Conservation (phyloP, 306 rosid genomes). For the Vicia faba region DNA sequence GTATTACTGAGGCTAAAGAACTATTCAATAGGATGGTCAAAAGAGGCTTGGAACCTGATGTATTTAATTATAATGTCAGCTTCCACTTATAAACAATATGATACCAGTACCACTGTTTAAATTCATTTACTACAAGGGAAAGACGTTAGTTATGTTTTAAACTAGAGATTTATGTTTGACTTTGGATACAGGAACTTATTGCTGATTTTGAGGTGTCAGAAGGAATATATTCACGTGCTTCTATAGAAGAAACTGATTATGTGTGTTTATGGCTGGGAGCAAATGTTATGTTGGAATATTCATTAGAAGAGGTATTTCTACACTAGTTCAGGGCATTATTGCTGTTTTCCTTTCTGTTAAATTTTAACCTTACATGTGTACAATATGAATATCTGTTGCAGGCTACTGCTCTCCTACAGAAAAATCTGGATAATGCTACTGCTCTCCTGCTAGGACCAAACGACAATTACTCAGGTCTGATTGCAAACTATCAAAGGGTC, state of each 20-base stretch:
- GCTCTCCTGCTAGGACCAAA: conserved; percentile 94
- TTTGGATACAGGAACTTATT: conserved; percentile 60
- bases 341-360: conserved; percentile 8
- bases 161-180: conserved; percentile 22
- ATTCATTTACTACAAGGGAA: conserved; percentile 6
- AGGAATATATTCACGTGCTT: conserved; percentile 86
- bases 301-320: conserved; percentile 74
- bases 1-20: conserved; percentile 34
- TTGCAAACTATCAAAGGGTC: conserved; percentile 24
- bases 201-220: conserved; percentile 92
- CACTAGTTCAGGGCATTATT: conserved; percentile 28
- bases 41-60: conserved; percentile 41
- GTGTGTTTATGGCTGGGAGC: conserved; percentile 97
- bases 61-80: conserved; percentile 40
- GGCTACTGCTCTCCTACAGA: conserved; percentile 76
- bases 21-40: conserved; percentile 39
- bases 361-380: conserved; percentile 7
- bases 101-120: neutral
- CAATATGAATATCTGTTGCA: conserved; percentile 48
- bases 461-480: conserved; percentile 85
- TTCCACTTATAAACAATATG: conserved; percentile 12
- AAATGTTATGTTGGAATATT: conserved; percentile 92
- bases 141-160: conserved; percentile 7
- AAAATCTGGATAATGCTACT: conserved; percentile 80
- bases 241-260: conserved; percentile 68